Percentiles rank a stretch among this genome's conserved stretches.
Evolutionary conservation across 2,329 filamentous ascomycete species (phyloP).

Genomic region (Trichoderma citrinoviride): DNA sequence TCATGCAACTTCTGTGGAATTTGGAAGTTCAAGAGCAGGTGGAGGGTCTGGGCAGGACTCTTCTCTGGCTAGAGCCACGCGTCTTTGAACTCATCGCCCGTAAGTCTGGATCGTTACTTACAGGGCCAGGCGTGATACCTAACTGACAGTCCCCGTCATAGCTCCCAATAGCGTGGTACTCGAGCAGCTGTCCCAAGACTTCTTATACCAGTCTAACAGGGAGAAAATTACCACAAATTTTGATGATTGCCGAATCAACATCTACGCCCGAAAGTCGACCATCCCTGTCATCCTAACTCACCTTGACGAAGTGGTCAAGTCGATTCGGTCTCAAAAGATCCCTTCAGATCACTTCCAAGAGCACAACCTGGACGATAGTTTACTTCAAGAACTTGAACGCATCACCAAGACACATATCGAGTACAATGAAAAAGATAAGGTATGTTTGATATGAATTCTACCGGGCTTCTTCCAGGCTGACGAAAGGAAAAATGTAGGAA

Average conservation of each 20-base stretch:
- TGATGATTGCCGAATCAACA: constrained; percentile 30
- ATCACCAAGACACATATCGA: constrained; percentile 36
- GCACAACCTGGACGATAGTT: constrained; percentile 22
- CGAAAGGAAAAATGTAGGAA: constrained; percentile 25
- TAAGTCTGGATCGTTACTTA: constrained; percentile 33
- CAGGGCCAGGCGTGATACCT: too few species aligned
- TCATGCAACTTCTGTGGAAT: constrained; percentile 52
- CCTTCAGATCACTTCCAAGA: constrained; percentile 27
- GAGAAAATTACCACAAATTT: constrained; percentile 31
- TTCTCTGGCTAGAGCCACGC: constrained; percentile 39
- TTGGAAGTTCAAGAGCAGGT: constrained; percentile 48
- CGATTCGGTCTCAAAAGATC: constrained; percentile 30
- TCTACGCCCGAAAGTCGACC: constrained; percentile 33
- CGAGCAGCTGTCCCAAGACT: constrained; percentile 28
- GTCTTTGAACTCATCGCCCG: constrained; percentile 47
- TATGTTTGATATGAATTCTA: constrained; percentile 22
- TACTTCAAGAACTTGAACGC: constrained; percentile 33
- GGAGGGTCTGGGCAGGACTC: constrained; percentile 42
- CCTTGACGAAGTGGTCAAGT: constrained; percentile 33
- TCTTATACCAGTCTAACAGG: constrained; percentile 34
- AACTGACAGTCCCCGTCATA: background rate
- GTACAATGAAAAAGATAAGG: constrained; percentile 24
- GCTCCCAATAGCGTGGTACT: constrained; percentile 1
- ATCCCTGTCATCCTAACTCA: constrained; percentile 37
- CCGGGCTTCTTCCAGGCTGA: background rate